Evolutionary conservation across 2,329 filamentous ascomycete genomes (phyloP).

Genomic region (Pseudopithomyces maydicus): DNA sequence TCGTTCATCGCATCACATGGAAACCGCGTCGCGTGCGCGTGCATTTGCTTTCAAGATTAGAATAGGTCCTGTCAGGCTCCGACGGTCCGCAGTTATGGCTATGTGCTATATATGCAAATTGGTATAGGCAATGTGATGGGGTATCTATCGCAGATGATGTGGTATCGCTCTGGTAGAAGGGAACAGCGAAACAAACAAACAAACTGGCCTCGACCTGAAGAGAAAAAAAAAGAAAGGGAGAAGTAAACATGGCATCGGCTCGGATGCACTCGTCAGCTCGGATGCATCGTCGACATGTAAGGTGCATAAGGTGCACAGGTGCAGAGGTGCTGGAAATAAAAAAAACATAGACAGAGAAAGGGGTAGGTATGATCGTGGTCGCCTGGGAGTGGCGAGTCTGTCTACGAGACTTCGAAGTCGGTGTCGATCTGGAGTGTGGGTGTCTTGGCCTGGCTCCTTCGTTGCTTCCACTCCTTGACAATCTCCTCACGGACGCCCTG

Average conservation of each 20-base stretch:
- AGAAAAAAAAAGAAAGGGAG: background rate
- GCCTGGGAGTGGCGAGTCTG: background rate
- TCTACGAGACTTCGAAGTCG: slow-evolving; percentile 34
- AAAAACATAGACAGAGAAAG: slow-evolving; percentile 34
- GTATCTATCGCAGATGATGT: slow-evolving; percentile 15
- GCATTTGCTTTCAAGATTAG: slow-evolving; percentile 3
- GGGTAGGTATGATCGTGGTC: background rate
- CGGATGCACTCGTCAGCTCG: slow-evolving; percentile 21
- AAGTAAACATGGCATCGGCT: background rate
- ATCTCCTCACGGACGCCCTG: slow-evolving; percentile 82
- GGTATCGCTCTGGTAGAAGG: slow-evolving; percentile 9
- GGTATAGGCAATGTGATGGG: background rate
- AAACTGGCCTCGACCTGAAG: background rate
- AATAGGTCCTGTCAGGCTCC: slow-evolving; percentile 9
- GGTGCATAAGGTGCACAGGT: slow-evolving; percentile 2
- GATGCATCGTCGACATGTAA: slow-evolving; percentile 24
- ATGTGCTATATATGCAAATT: slow-evolving; percentile 14
- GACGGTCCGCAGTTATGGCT: background rate
- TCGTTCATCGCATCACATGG: background rate
- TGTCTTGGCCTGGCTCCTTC: slow-evolving; percentile 42
- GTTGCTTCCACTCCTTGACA: slow-evolving; percentile 68
- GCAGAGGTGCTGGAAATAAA: slow-evolving; percentile 10
- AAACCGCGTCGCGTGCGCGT: background rate
- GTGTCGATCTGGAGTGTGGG: slow-evolving; percentile 47
- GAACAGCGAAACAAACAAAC: slow-evolving; percentile 1